Percentiles rank a stretch among this genome's conserved stretches.
phyloP scores from a whole-genome alignment of 108 stramenopile genomes.

The Tribonema minus region DNA sequence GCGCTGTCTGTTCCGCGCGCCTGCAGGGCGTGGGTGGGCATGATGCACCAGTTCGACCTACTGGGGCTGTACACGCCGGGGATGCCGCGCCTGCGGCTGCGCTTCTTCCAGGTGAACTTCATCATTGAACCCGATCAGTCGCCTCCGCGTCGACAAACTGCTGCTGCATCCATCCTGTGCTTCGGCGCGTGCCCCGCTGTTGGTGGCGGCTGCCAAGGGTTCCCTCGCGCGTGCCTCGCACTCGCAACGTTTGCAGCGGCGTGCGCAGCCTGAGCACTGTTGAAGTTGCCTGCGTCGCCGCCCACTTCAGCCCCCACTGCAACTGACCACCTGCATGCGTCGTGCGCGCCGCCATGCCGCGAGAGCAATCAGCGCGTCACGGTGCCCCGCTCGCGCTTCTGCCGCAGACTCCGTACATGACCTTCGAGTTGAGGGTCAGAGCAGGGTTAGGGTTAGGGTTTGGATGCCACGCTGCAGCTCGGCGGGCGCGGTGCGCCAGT shows the following conservation, averaged over 20 bases:
- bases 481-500: too few species aligned
- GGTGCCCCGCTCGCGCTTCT: too few species aligned
- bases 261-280: not conserved
- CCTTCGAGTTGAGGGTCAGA: too few species aligned
- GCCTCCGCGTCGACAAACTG: not conserved
- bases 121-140: not conserved
- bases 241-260: not conserved
- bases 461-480: too few species aligned
- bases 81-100: constrained; percentile 10
- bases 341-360: too few species aligned
- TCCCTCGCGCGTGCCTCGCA: not conserved
- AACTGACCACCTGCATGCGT: too few species aligned
- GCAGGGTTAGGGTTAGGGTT: too few species aligned
- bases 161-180: not conserved
- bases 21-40: constrained; percentile 24
- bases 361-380: too few species aligned
- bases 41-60: constrained; percentile 15
- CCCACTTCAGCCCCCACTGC: too few species aligned
- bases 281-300: not conserved
- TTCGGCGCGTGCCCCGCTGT: not conserved
- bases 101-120: not conserved
- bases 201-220: not conserved
- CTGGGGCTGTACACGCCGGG: constrained; percentile 9
- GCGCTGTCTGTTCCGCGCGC: too few species aligned
- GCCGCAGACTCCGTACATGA: too few species aligned